A percentile compares a stretch with the other conserved stretches of the same genome.
Evolutionary conservation across 495 filamentous ascomycete genomes (phyloP).

Genomic region (Aspergillus baeticus): DNA sequence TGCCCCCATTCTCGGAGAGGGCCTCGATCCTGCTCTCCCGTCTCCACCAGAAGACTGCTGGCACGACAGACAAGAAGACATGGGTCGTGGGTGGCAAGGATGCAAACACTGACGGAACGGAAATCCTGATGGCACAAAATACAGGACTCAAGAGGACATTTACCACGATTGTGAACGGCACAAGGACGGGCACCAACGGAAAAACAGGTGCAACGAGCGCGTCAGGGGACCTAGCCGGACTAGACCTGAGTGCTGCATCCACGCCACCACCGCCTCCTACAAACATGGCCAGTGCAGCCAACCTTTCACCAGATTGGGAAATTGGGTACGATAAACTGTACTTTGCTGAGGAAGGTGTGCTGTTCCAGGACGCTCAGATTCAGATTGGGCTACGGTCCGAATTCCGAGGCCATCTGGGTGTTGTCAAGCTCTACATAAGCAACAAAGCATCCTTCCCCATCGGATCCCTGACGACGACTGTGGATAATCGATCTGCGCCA

Average conservation of each 20-base stretch:
- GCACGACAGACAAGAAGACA: constrained; percentile 88
- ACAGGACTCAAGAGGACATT: constrained; percentile 85
- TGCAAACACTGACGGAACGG: constrained; percentile 77
- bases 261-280: constrained; percentile 46
- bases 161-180: constrained; percentile 53
- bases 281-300: constrained; percentile 88
- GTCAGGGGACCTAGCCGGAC: constrained; percentile 68
- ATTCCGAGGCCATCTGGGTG: constrained; percentile 90
- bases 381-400: constrained; percentile 91
- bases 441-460: constrained; percentile 86
- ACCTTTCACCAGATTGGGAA: constrained; percentile 94
- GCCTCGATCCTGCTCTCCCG: constrained; percentile 88
- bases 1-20: constrained; percentile 97
- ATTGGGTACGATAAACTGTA: constrained; percentile 84
- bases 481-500: constrained; percentile 75
- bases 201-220: constrained; percentile 37
- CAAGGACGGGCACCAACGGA: constrained; percentile 51
- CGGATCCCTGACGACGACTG: constrained; percentile 87
- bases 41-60: constrained; percentile 88
- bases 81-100: constrained; percentile 96
- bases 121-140: constrained; percentile 78
- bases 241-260: constrained; percentile 62
- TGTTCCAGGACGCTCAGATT: constrained; percentile 93
- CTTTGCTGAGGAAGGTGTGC: constrained; percentile 75
- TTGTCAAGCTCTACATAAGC: constrained; percentile 90